phyloP scores from a whole-genome alignment of 2,329 filamentous ascomycete species.

The Botrytis deweyae region DNA sequence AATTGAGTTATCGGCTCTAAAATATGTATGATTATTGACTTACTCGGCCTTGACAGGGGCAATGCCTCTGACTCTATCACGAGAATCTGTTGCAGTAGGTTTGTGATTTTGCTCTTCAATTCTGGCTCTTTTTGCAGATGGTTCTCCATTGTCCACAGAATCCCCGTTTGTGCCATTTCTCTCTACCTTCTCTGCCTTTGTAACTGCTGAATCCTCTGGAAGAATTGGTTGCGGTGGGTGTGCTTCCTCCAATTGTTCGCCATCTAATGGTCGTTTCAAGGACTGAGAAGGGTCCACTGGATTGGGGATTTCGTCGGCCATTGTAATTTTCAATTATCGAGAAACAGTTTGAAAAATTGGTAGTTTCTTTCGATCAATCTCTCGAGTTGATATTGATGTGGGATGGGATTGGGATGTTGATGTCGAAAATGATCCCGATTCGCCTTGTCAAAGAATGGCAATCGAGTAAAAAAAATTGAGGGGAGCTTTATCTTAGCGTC shows the following conservation, averaged over 20 bases:
- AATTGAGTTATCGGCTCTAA: background rate
- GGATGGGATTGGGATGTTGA: background rate
- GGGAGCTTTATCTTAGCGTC: constrained; percentile 35
- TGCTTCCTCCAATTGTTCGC: constrained; percentile 26
- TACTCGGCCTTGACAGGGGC: constrained; percentile 39
- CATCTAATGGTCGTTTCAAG: constrained; percentile 34
- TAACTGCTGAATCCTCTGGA: constrained; percentile 36
- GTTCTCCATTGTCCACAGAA: constrained; percentile 28
- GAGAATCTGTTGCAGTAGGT: constrained; percentile 30
- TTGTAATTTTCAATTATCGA: constrained; percentile 17
- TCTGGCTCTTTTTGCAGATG: constrained; percentile 32
- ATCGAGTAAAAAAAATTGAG: constrained; percentile 17
- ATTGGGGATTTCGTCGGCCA: constrained; percentile 29
- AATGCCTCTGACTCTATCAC: constrained; percentile 37
- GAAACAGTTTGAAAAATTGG: too few species aligned
- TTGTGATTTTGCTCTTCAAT: constrained; percentile 39
- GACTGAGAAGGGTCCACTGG: constrained; percentile 32
- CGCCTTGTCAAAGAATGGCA: background rate
- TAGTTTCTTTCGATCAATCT: background rate
- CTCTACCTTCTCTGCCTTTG: constrained; percentile 38
- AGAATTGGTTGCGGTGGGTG: constrained; percentile 32
- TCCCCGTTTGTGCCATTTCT: constrained; percentile 29
- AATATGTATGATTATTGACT: constrained; percentile 23
- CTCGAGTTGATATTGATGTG: background rate
- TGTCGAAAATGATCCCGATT: constrained; percentile 1